Evolutionary conservation across 2,329 filamentous ascomycete species (phyloP), one percentile per base, ranked within the genome.

Genomic region (Pseudocercospora ulei): DNA sequence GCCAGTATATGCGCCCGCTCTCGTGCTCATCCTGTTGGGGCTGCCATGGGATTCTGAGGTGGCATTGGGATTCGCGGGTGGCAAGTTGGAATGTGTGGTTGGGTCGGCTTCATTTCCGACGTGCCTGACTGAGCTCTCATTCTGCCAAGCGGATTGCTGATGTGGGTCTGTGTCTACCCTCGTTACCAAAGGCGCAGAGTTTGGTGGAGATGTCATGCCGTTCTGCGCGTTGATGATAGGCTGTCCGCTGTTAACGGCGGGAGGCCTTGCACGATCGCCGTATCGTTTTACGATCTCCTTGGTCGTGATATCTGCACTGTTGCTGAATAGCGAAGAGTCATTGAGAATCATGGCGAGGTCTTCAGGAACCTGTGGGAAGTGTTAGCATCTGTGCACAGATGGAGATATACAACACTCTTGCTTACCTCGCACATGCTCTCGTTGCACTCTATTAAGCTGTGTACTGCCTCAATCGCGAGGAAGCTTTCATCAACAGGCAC

Each of bases 261-360:
- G 62, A 68, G 64, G 65, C 73, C 67, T 82, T 64, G 65, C 77
- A 46, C 90, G 80, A 56, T 93, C 84, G 34, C 86, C 86, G 62
- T 92, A 95, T 40, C 85, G 78, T 60, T 88, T 93, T 35, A 98
- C 71, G 38, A 98, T 96, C 56, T 98, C 90, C 62, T 98, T 98
- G 4, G 87, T 93, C 1, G 88, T 95, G 46, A 95, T 79, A 44
- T 98, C 88, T 29, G 81, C 79, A 48, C 73, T 79, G 55, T 77
- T 81, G 58, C 79, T 84, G 63, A 92, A 88, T 35, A 94, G 74
- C 13, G 74, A 73, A 3, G 79, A 79, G 60, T 98, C 88, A 57
- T 80, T 83, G 16, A 96, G 70, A 36, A 95, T 78, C 37, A 82
- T 80, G 55, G 87, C 78, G 16, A 98, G 73, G 57, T 96, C 87